These are phyloP conservation scores for Piper betle DNA, from an alignment of 164 flowering plant species.

Conservation along the genomic window DNA sequence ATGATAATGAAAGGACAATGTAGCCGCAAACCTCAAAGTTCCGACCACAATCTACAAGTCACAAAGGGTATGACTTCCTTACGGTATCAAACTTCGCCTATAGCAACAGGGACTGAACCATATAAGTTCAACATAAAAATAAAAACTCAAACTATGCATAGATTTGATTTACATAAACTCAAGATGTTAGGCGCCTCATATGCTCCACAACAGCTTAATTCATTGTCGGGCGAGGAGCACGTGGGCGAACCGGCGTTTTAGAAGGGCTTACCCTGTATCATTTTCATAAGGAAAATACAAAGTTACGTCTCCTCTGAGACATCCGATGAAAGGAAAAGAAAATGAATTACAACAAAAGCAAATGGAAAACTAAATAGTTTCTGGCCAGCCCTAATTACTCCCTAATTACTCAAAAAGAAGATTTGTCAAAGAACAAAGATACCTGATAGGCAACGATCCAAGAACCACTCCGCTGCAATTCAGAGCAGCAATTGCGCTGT, in stretches of 20 bases:
- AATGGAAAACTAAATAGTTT: too few species aligned
- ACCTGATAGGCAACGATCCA: conserved; percentile 55
- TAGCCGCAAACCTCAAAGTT: conserved; percentile 33
- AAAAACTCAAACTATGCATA: conserved; percentile 16
- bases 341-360: not conserved
- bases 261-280: conserved; percentile 78
- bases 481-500: conserved; percentile 81
- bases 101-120: conserved; percentile 5
- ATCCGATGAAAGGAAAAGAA: not conserved
- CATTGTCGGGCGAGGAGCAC: conserved; percentile 32
- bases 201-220: conserved; percentile 4
- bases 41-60: conserved; percentile 31
- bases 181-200: conserved; percentile 6
- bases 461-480: conserved; percentile 68
- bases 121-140: conserved; percentile 11
- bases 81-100: conserved; percentile 12
- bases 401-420: not conserved
- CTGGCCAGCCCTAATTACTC: not conserved
- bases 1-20: not conserved
- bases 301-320: too few species aligned
- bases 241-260: conserved; percentile 76
- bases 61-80: conserved; percentile 10
- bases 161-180: conserved; percentile 16
- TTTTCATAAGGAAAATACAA: not conserved
- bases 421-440: not conserved